A percentile compares a stretch with the other conserved stretches of the same genome.
Conservation (phyloP, 2,329 filamentous ascomycete species). For the Ceratocystis huliohia region DNA sequence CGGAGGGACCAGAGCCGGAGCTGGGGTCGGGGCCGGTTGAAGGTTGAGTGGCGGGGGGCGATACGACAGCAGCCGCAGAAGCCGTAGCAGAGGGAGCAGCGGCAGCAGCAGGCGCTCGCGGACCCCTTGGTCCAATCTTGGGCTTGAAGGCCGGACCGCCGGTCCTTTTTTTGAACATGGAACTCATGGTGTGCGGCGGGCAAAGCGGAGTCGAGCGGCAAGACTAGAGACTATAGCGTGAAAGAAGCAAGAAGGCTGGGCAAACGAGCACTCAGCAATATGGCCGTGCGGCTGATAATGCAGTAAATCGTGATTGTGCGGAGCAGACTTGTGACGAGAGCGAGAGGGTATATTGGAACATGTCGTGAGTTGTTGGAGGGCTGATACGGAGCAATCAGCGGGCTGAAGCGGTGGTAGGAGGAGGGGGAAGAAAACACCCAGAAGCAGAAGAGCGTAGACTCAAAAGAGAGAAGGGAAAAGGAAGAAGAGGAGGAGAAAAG, state of each 20-base stretch:
- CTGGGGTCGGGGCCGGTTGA: not conserved
- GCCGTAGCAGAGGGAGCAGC: constrained; percentile 5
- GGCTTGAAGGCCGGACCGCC: constrained; percentile 52
- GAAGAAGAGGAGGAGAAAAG: not conserved
- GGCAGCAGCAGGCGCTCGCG: constrained; percentile 30
- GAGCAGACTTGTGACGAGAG: constrained; percentile 16
- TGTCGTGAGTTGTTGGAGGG: constrained; percentile 13
- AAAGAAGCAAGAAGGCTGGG: not conserved
- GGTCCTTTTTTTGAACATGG: constrained; percentile 55
- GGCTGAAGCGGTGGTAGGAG: not conserved
- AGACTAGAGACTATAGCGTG: not conserved
- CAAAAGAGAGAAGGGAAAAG: not conserved
- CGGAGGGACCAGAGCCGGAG: not conserved
- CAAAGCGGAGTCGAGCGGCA: not conserved
- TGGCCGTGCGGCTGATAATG: constrained; percentile 15
- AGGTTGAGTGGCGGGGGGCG: not conserved
- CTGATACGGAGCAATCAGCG: constrained; percentile 10
- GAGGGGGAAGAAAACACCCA: not conserved
- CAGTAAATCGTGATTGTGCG: constrained; percentile 13
- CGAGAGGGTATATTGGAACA: constrained; percentile 18
- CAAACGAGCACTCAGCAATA: constrained; percentile 13
- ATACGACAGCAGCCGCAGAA: constrained; percentile 5
- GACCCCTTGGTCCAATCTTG: constrained; percentile 43
- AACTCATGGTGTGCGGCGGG: constrained; percentile 40
- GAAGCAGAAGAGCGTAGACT: not conserved